Base-by-base conservation (phyloP, 1,139 yeast genomes). In the Kazachstania sp. region DNA sequence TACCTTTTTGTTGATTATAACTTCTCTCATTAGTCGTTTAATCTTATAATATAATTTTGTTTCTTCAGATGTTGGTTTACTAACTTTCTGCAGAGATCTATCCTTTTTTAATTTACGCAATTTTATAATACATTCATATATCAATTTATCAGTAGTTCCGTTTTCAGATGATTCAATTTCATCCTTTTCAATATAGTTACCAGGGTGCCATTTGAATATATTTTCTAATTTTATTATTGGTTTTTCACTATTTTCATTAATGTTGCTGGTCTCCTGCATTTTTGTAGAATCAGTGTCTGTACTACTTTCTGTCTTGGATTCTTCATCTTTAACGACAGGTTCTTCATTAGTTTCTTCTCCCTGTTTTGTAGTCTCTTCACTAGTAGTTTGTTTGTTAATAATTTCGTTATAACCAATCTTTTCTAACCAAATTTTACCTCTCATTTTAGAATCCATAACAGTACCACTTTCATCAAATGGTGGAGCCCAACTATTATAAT, bases 401-500 rank as follows among this genome's bases (percentile, higher is more conserved):
- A 81, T 65, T 47, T 78, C 72, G 43, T 71, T 70, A 46, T 73
- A 72, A 0, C 94, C 94, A 42, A 82, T 71, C 61, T 80, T 87
- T 55, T 83, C 86, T 49, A 81, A 73, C 96, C 97, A 90, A 8
- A 86, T 77, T 23, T 79, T 71, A 1, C 83, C 80, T 51, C 83
- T 82, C 50, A 81, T 76, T 13, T 74, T 74, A 20, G 77, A 77
- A 23, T 83, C 77, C 7, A 87, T 71, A 8, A 86, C 82, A 2
- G 85, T 73, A 28, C 79, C 81, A 40, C 77, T 75, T 64, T 85
- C 87, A 63, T 88, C 96, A 39, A 74, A 67, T 1, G 74, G 64
- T 3, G 97, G 97, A 0, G 94, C 95, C 74, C 87, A 90, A 12
- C 87, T 77, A 48, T 75, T 74, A 51, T 75, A 78, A 9, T 74